Conservation (phyloP, 192 early-diverging fungal genomes). For the Podila horticola region DNA sequence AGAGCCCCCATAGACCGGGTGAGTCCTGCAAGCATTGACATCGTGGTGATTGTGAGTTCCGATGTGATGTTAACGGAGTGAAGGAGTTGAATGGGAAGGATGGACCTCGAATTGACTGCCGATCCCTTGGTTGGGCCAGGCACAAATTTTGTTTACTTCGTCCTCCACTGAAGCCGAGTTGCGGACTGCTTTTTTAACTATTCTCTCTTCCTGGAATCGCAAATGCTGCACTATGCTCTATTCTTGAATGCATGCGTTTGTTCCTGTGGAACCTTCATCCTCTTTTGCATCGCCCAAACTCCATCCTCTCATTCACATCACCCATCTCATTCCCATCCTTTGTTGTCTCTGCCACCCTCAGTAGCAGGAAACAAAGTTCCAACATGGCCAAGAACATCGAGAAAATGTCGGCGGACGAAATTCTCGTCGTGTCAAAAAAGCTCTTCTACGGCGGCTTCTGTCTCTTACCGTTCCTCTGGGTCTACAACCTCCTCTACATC, state of each 20-base stretch:
- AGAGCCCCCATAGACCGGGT: constrained; percentile 6
- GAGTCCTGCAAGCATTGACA: constrained; percentile 12
- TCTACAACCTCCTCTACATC: constrained; percentile 76
- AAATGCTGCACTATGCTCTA: neutral
- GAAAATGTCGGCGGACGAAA: constrained; percentile 62
- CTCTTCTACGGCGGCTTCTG: constrained; percentile 68
- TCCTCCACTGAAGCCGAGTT: too few relatives aligned
- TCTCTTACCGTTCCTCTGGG: constrained; percentile 75
- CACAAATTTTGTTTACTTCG: too few relatives aligned
- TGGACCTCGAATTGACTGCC: too few relatives aligned
- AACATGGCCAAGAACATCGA: constrained; percentile 54
- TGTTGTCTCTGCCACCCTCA: neutral
- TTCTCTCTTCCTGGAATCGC: neutral
- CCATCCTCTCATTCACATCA: neutral
- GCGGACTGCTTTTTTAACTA: too few relatives aligned
- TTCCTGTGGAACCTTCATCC: neutral
- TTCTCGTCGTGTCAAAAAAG: constrained; percentile 65
- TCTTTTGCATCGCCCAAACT: neutral
- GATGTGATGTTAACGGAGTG: too few relatives aligned
- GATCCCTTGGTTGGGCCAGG: too few relatives aligned
- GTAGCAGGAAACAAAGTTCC: neutral
- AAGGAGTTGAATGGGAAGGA: too few relatives aligned
- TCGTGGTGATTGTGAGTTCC: neutral
- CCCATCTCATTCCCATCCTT: neutral
- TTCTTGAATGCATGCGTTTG: too few relatives aligned